Evolutionary conservation across 129 eudicot genomes (phyloP).

Genomic region (Gnaphalium uliginosum): DNA sequence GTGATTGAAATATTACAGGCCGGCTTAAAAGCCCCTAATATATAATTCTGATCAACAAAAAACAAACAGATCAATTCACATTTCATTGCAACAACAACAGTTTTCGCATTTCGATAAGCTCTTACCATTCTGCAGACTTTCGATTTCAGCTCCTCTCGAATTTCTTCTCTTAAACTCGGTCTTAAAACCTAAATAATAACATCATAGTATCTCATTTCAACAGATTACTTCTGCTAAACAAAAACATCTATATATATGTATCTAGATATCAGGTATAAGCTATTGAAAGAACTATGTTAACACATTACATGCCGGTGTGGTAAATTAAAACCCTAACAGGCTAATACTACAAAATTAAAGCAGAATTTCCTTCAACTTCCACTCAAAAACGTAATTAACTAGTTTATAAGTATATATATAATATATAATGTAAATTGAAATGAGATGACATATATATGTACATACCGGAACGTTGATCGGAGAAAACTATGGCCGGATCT

Average conservation of each 20-base stretch:
- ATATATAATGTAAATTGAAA: neutral
- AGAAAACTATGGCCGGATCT: constrained; percentile 36
- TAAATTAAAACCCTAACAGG: constrained; percentile 4
- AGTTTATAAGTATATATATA: constrained; percentile 2
- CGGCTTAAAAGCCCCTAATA: constrained; percentile 94
- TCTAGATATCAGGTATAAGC: neutral
- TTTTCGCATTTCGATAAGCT: neutral
- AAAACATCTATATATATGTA: neutral
- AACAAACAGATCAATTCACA: constrained; percentile 24
- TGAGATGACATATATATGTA: neutral
- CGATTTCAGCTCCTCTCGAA: constrained; percentile 22
- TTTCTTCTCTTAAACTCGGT: constrained; percentile 13
- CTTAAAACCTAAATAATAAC: constrained; percentile 21
- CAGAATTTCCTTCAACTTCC: constrained; percentile 8
- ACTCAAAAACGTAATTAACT: constrained; percentile 13
- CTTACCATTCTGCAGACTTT: constrained; percentile 43
- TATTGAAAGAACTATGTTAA: neutral
- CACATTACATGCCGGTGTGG: constrained; percentile 22
- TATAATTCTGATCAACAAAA: constrained; percentile 63
- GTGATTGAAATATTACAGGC: constrained; percentile 70
- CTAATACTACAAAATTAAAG: neutral
- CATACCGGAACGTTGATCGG: constrained; percentile 30
- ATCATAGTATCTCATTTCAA: constrained; percentile 14
- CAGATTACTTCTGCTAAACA: constrained; percentile 4
- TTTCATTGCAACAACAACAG: constrained; percentile 10